phyloP scores from a whole-genome alignment of 164 flowering plant species.

The Vitis rotundifolia region DNA sequence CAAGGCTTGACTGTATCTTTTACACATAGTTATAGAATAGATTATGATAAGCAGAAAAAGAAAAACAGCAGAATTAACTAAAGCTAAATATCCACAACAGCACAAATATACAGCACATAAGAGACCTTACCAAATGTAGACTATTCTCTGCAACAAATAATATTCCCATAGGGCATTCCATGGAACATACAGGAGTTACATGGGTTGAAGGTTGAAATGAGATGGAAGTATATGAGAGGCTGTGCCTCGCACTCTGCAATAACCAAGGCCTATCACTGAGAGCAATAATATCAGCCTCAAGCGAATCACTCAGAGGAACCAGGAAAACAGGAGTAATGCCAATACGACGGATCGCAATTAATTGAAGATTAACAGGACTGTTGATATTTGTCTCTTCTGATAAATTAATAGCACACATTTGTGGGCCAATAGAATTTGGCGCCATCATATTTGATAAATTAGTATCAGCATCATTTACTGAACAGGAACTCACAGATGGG shows the following conservation, averaged over 20 bases:
- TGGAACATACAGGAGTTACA: conserved; percentile 81
- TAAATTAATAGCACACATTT: conserved; percentile 15
- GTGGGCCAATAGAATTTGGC: conserved; percentile 21
- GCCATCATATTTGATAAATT: conserved; percentile 14
- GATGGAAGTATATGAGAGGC: conserved; percentile 86
- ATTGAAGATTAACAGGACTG: conserved; percentile 55
- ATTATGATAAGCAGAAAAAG: background rate
- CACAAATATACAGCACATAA: background rate
- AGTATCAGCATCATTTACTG: conserved; percentile 16
- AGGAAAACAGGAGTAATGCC: conserved; percentile 94
- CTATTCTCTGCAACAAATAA: conserved; percentile 91
- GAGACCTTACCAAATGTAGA: conserved; percentile 75
- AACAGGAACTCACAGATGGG: conserved; percentile 25
- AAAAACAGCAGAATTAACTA: background rate
- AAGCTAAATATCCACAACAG: background rate
- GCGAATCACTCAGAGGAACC: conserved; percentile 75
- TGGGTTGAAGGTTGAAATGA: conserved; percentile 93
- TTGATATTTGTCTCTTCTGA: conserved; percentile 31
- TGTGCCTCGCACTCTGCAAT: conserved; percentile 91
- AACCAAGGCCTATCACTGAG: conserved; percentile 99
- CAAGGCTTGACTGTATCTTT: no score
- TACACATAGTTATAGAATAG: background rate
- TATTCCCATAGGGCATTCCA: conserved; percentile 86
- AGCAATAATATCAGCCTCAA: conserved; percentile 79
- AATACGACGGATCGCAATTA: conserved; percentile 88